A percentile compares a stretch with the other conserved stretches of the same genome.
Conservation (phyloP, 257 asterid species). For the Nemophila menziesii region DNA sequence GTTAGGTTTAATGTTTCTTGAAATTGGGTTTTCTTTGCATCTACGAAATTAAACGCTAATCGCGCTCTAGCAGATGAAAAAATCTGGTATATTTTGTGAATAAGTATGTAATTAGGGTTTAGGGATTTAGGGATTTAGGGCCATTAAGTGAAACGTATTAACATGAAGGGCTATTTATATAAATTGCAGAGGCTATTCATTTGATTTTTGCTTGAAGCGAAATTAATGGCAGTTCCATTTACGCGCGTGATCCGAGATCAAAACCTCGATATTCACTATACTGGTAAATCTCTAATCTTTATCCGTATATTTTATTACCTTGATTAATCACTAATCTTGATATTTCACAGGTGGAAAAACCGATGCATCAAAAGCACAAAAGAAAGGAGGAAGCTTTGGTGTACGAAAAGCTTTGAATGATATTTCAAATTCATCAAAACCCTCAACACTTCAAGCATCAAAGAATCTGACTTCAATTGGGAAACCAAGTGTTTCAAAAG, state of each 20-base stretch:
- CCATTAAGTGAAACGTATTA: too few relatives aligned
- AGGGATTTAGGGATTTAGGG: too few relatives aligned
- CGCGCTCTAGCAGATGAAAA: too few relatives aligned
- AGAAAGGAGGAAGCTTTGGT: conserved; percentile 34
- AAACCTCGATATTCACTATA: conserved; percentile 47
- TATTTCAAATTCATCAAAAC: conserved; percentile 72
- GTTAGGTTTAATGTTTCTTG: too few relatives aligned
- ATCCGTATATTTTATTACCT: not conserved
- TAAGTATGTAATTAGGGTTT: too few relatives aligned
- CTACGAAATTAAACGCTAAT: too few relatives aligned
- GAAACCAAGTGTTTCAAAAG: conserved; percentile 27
- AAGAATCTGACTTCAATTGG: conserved; percentile 9
- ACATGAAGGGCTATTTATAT: too few relatives aligned
- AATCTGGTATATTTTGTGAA: too few relatives aligned
- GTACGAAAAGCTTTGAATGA: conserved; percentile 80
- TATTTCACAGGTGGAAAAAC: conserved; percentile 40
- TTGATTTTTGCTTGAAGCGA: conserved; percentile 8
- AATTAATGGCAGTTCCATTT: conserved; percentile 55
- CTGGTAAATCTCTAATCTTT: conserved; percentile 27
- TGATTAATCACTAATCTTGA: conserved; percentile 34
- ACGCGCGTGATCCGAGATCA: conserved; percentile 54
- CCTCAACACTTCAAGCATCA: conserved; percentile 25
- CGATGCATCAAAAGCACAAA: conserved; percentile 29
- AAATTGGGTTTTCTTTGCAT: too few relatives aligned
- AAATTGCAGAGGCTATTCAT: conserved; percentile 9